Evolutionary conservation across 2,329 filamentous ascomycete species (phyloP).

Genomic region (Paraphoma chrysanthemicola): DNA sequence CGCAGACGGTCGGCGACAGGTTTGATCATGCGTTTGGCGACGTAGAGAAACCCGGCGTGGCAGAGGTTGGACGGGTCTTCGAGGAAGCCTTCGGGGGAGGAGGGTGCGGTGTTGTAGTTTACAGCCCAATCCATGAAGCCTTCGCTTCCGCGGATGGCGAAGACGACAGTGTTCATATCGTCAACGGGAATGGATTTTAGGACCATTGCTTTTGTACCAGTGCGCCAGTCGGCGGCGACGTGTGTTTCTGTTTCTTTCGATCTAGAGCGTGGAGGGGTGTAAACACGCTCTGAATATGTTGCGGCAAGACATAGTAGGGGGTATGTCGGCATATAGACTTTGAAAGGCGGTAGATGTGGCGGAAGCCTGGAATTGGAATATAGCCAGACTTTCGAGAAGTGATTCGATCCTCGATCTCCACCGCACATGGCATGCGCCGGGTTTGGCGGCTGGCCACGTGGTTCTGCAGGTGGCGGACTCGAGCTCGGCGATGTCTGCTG

Average conservation of each 20-base stretch:
- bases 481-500: slow-evolving; percentile 19
- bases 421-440: slow-evolving; percentile 20
- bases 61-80: slow-evolving; percentile 80
- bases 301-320: slow-evolving; percentile 80
- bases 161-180: slow-evolving; percentile 78
- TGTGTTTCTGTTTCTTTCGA: slow-evolving; percentile 71
- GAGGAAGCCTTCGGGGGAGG: slow-evolving; percentile 72
- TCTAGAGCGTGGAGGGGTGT: slow-evolving; percentile 62
- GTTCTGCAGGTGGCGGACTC: slow-evolving; percentile 19
- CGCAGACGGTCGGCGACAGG: slow-evolving; percentile 75
- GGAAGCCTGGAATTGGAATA: slow-evolving; percentile 82
- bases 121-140: slow-evolving; percentile 87
- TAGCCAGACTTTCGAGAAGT: slow-evolving; percentile 76
- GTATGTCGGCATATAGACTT: slow-evolving; percentile 77
- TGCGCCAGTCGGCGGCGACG: slow-evolving; percentile 72
- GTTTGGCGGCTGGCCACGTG: slow-evolving; percentile 18
- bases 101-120: slow-evolving; percentile 75
- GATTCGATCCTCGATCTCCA: slow-evolving; percentile 36
- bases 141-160: slow-evolving; percentile 82
- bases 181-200: slow-evolving; percentile 83
- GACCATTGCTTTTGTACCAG: slow-evolving; percentile 84
- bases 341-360: slow-evolving; percentile 69
- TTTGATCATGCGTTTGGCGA: slow-evolving; percentile 75
- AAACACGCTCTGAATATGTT: slow-evolving; percentile 77
- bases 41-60: slow-evolving; percentile 79